Evolutionary conservation across 2,329 filamentous ascomycete genomes (phyloP), one percentile per base, ranked within the genome.

Genomic region (Aspergillus sp.): DNA sequence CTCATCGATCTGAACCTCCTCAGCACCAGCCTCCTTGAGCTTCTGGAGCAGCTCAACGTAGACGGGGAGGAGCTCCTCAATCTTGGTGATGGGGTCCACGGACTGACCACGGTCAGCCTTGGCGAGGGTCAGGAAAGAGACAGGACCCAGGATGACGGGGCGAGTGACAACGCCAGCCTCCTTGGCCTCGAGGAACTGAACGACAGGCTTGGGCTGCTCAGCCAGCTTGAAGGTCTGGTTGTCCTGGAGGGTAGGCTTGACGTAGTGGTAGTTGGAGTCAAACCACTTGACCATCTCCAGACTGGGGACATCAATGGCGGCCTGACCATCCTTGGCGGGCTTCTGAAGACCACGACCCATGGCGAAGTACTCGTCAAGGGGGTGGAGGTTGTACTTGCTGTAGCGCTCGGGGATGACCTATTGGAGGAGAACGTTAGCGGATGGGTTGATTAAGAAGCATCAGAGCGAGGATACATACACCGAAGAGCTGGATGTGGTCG

Each of bases 211-310:
- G 79, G 95, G 92, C 80, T 89, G 89, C 71, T 87, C 82, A 65
- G 85, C 81, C 65, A 99, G 91, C 82, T 90, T 93, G 89, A 99
- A 99, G 76, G 86, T 89, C 87, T 99, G 95, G 86, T 91, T 90
- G 84, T 97, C 89, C 83, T 97, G 92, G 70, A 99, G 88, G 65
- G 95, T 97, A 67, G 95, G 95, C 89, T 98, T 98, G 84, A 98
- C 95, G 81, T 99, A 99, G 87, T 98, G 95, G 89, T 99, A 99
- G 90, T 99, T 99, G 69, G 92, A 97, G 87, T 99, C 95, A 79
- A 99, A 99, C 95, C 95, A 99, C 87, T 99, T 99, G 74, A 99
- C 95, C 95, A 99, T 99, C 87, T 99, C 95, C 81, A 97, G 84
- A 76, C 86, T 87, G 72, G 94, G 92, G 69, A 98, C 95, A 81